phyloP scores from a whole-genome alignment of 2,329 filamentous ascomycete species.

The Fusarium musae region DNA sequence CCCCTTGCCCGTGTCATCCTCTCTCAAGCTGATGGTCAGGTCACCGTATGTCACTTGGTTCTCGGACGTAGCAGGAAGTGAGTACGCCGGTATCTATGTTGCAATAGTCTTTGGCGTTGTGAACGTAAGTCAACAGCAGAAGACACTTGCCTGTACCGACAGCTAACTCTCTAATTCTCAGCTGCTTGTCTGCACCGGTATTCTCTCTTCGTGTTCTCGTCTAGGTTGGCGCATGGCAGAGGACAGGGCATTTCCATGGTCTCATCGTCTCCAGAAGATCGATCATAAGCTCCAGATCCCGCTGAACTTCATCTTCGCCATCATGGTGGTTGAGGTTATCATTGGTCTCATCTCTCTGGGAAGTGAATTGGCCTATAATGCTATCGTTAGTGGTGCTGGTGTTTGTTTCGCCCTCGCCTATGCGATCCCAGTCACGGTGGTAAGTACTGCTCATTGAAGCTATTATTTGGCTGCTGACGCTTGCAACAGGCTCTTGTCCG shows the following conservation, averaged over 20 bases:
- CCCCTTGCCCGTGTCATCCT: accelerated
- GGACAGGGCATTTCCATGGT: slow-evolving; percentile 22
- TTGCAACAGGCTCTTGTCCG: not conserved
- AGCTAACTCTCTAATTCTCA: not conserved
- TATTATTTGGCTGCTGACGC: not conserved
- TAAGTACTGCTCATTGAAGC: not conserved
- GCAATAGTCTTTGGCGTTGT: slow-evolving; percentile 5
- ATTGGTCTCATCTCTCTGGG: slow-evolving; percentile 17
- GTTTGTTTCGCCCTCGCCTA: slow-evolving; percentile 10
- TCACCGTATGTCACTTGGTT: slow-evolving; percentile 20
- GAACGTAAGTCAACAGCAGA: not conserved
- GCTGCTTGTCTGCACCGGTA: slow-evolving; percentile 9
- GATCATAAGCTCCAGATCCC: not conserved
- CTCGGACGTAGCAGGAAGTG: not conserved
- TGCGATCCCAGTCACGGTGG: slow-evolving; percentile 2
- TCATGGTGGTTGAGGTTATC: not conserved
- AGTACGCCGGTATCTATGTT: slow-evolving; percentile 6
- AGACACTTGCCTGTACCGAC: too few relatives aligned
- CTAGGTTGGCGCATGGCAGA: slow-evolving; percentile 23
- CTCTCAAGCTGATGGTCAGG: not conserved
- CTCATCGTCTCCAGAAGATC: not conserved
- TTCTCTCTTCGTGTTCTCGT: slow-evolving; percentile 13
- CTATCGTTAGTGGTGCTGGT: slow-evolving; percentile 11
- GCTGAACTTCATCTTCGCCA: slow-evolving; percentile 8
- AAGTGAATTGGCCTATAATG: slow-evolving; percentile 13